Evolutionary conservation across 345 rosid genomes (phyloP), one percentile per base, ranked within the genome.

Genomic region (Triadica sebifera): DNA sequence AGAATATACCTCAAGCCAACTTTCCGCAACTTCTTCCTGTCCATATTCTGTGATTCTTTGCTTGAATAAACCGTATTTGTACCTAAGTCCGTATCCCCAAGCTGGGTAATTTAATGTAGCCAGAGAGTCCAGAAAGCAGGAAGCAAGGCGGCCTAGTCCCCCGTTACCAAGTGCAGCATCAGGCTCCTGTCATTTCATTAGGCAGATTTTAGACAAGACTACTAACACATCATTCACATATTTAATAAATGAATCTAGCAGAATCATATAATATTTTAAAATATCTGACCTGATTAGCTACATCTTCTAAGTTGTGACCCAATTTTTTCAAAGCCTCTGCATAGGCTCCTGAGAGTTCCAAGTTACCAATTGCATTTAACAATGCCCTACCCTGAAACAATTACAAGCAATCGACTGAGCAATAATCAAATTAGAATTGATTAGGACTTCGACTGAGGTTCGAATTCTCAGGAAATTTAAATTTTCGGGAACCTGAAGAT

Each of bases 91-190:
- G 71, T 87, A 87, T 49, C 87, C 90, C 84, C 84, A 82, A 0
- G 85, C 86, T 50, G 88, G 90, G 78, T 84, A 85, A 71, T 82
- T 87, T 63, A 87, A 83, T 25, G 88, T 83, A 37, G 90, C 90
- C 8, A 83, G 66, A 58, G 90, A 87, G 69, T 85, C 88, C 34
- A 83, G 83, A 69, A 87, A 87, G 77, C 86, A 85, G 45, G 88
- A 85, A 43, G 87, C 88, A 17, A 87, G 86, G 60, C 88, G 62
- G 29, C 87, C 87, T 41, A 80, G 65, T 12, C 88, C 88, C 20
- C 86, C 87, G 68, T 83, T 85, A 12, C 90, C 88, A 37, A 85
- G 82, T 59, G 90, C 87, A 70, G 87, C 90, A 83, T 85, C 90
- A 38, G 80, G 77, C 55, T 85, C 88, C 86, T 85, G 73, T 62